Evolutionary conservation across 139 green algal genomes (phyloP).

Genomic region (Chlamydomonas urium): DNA sequence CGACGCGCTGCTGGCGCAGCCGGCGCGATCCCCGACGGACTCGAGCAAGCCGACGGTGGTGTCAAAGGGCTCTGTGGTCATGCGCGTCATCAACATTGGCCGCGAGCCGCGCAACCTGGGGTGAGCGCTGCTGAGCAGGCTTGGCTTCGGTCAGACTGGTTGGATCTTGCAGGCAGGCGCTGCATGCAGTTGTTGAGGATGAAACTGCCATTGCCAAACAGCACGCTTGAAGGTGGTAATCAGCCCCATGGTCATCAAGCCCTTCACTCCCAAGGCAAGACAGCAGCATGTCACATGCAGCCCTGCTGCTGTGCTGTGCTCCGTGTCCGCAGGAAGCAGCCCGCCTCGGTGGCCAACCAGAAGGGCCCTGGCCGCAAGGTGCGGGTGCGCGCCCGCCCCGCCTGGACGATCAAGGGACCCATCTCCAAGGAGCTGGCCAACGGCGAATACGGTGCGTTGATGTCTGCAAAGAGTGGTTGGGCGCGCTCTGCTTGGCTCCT

Average conservation of each 20-base stretch:
- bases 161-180: conserved; percentile 16
- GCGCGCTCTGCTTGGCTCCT: too few relatives aligned
- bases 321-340: too few relatives aligned
- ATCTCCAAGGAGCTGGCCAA: conserved; percentile 41
- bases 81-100: conserved; percentile 49
- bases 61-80: conserved; percentile 36
- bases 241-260: too few relatives aligned
- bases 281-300: too few relatives aligned
- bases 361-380: conserved; percentile 28
- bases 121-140: background rate
- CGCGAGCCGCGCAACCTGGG: conserved; percentile 26
- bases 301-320: too few relatives aligned
- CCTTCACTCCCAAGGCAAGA: too few relatives aligned
- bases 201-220: too few relatives aligned
- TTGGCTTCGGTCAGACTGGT: too few relatives aligned
- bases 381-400: conserved; percentile 36
- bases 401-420: conserved; percentile 29
- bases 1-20: conserved; percentile 4
- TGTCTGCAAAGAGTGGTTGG: too few relatives aligned
- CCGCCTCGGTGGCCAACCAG: too few relatives aligned
- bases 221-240: too few relatives aligned
- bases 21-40: background rate
- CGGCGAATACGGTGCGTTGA: conserved; percentile 8
- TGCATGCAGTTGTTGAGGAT: too few relatives aligned
- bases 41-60: conserved; percentile 27